phyloP scores from a whole-genome alignment of 2,329 filamentous ascomycete genomes.

The Colletotrichum siamense region DNA sequence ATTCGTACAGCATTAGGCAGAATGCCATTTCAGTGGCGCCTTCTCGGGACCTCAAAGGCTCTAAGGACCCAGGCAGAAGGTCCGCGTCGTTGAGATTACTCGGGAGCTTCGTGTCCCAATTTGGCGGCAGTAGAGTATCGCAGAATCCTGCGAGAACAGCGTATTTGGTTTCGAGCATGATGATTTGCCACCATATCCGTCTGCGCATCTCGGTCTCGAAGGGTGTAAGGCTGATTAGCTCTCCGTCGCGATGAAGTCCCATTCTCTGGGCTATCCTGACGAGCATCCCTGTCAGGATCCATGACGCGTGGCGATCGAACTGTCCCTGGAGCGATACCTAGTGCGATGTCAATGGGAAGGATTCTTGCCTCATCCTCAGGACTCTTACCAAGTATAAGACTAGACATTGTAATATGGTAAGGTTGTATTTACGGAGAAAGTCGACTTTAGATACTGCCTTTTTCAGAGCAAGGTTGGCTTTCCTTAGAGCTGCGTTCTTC shows the following conservation, averaged over 20 bases:
- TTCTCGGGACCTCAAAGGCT: conserved; percentile 55
- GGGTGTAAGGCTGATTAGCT: conserved; percentile 57
- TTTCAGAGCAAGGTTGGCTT: conserved; percentile 56
- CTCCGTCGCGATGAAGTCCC: conserved; percentile 68
- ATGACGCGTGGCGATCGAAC: conserved; percentile 63
- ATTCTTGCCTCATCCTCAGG: conserved; percentile 50
- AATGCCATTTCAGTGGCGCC: conserved; percentile 41
- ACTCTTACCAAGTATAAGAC: conserved; percentile 64
- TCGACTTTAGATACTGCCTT: conserved; percentile 53
- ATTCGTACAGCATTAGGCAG: conserved; percentile 47
- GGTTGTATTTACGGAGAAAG: conserved; percentile 64
- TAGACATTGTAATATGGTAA: conserved; percentile 63
- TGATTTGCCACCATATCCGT: conserved; percentile 66
- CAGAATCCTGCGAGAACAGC: conserved; percentile 39
- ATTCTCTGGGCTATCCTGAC: conserved; percentile 71
- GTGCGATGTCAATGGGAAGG: conserved; percentile 18
- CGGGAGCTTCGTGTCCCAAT: conserved; percentile 51
- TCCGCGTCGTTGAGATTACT: conserved; percentile 65
- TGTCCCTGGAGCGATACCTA: conserved; percentile 62
- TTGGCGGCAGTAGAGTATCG: conserved; percentile 58
- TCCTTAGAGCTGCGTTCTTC: conserved; percentile 52
- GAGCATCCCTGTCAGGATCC: conserved; percentile 65
- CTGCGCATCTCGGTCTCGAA: conserved; percentile 72
- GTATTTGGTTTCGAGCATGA: conserved; percentile 12
- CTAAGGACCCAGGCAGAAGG: conserved; percentile 53